Conservation (phyloP, 768 basidiomycete species). For the Pleurotus salmoneostramineus region DNA sequence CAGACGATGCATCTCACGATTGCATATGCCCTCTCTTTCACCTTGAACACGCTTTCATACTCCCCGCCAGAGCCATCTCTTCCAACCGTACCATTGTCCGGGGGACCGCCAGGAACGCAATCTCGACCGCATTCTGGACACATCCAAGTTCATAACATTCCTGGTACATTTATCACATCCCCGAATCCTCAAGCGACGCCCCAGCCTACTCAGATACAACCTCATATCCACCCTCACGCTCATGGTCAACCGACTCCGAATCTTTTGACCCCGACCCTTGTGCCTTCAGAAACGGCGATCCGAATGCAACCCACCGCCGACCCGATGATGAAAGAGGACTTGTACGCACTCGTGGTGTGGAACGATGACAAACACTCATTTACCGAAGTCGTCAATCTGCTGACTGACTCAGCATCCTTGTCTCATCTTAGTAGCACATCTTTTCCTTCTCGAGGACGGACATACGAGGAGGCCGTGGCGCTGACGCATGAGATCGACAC, state of each 20-base stretch:
- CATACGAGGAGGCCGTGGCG: constrained; percentile 53
- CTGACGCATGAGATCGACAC: constrained; percentile 67
- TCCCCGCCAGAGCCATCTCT: constrained; percentile 72
- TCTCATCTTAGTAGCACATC: constrained; percentile 1
- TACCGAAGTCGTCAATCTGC: constrained; percentile 76
- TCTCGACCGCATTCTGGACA: constrained; percentile 1
- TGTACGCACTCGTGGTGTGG: constrained; percentile 85
- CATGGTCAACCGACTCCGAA: not conserved
- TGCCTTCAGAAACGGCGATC: constrained; percentile 66
- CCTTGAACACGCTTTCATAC: constrained; percentile 78
- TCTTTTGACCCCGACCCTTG: constrained; percentile 12
- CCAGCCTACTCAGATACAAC: not conserved
- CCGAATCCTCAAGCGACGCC: not conserved
- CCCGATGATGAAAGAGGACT: constrained; percentile 67
- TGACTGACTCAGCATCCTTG: constrained; percentile 48
- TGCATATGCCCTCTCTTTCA: constrained; percentile 75
- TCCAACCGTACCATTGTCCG: not conserved
- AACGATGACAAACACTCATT: constrained; percentile 97
- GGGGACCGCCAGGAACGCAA: not conserved
- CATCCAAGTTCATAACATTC: constrained; percentile 2
- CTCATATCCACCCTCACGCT: not conserved
- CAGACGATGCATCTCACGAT: constrained; percentile 75
- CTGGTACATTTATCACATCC: not conserved
- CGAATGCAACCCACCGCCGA: constrained; percentile 73
- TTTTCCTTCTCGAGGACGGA: constrained; percentile 18